Base-by-base conservation (phyloP, 2,329 filamentous ascomycete genomes). In the Leptographium radiaticola region DNA sequence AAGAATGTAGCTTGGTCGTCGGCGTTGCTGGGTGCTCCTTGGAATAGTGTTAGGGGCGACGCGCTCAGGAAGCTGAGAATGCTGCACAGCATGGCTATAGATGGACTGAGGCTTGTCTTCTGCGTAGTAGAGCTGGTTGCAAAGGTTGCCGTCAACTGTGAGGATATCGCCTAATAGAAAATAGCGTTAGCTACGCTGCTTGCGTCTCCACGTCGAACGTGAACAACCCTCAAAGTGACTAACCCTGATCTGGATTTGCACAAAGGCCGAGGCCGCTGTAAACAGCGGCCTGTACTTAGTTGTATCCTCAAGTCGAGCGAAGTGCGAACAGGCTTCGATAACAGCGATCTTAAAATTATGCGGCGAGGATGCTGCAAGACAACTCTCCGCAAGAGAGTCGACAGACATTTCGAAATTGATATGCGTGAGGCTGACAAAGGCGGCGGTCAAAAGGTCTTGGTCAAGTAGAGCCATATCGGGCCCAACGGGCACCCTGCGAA, bases 351-450 rank as follows among this genome's bases (percentile, higher is more conserved):
- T 83, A 65, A 83, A 84, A 52, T 69, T 73, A 52, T 73, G 68
- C 10, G 82, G 80, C 1, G 81, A 71, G 53, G 70, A 73, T n/a
- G 75, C 66, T 39, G 75, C 70, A 48, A 84, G 72, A 58, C 82
- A 85, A 10, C 70, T 68, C 48, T 77, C 73, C 4, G 76, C 71
- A 15, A 86, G 71, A 25, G 72, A 74, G 45, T 79, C 77, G 49
- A 81, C 71, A 55, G 75, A 77, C 52, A 72, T 71, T 49, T 83
- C 78, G 53, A 81, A 75, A 61, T 79, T 80, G 39, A 86, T 68
- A 59, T 84, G 76, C 13, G 77, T 72, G 43, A 86, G 68, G 63
- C 79, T 81, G 54, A 86, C 80, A 62, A 86, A 83, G 4, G 81
- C 76, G 40, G 80, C 80, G 16, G 81, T 84, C 67, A 84, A 80